A percentile compares a stretch with the other conserved stretches of the same genome.
Conservation (phyloP, 2,329 filamentous ascomycete species). For the Microsporum canis region DNA sequence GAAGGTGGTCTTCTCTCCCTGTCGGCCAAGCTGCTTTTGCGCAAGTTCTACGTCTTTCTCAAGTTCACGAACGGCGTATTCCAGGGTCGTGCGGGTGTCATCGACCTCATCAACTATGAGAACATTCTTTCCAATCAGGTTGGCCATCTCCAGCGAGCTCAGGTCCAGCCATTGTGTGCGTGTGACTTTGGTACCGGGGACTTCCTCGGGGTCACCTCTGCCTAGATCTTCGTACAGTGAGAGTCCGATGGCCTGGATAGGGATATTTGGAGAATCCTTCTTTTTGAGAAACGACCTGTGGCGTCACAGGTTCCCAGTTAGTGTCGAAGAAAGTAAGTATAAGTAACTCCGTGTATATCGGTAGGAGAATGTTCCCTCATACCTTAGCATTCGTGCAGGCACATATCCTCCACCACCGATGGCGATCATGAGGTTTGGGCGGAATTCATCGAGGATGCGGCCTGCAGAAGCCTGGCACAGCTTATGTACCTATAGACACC, state of each 20-base stretch:
- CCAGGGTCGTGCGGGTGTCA: slow-evolving; percentile 84
- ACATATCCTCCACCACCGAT: slow-evolving; percentile 97
- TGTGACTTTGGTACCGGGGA: slow-evolving; percentile 83
- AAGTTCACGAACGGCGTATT: slow-evolving; percentile 85
- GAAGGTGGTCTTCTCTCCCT: slow-evolving; percentile 69
- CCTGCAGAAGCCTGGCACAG: slow-evolving; percentile 80
- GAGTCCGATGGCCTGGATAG: slow-evolving; percentile 96
- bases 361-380: slow-evolving; percentile 12
- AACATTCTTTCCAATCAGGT: slow-evolving; percentile 81
- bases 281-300: slow-evolving; percentile 79
- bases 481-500: slow-evolving; percentile 70
- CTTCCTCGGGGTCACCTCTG: slow-evolving; percentile 55
- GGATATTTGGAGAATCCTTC: slow-evolving; percentile 79
- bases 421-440: slow-evolving; percentile 94
- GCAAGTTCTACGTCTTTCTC: slow-evolving; percentile 87
- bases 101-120: slow-evolving; percentile 93
- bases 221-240: slow-evolving; percentile 86
- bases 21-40: slow-evolving; percentile 57
- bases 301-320: not conserved
- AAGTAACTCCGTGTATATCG: not conserved
- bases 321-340: not conserved
- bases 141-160: slow-evolving; percentile 71
- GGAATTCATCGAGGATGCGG: slow-evolving; percentile 70
- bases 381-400: slow-evolving; percentile 86
- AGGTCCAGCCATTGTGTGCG: slow-evolving; percentile 98